These are phyloP conservation scores for Aspergillus cavernicola DNA, from an alignment of 495 filamentous ascomycete species.

Conservation along the genomic window DNA sequence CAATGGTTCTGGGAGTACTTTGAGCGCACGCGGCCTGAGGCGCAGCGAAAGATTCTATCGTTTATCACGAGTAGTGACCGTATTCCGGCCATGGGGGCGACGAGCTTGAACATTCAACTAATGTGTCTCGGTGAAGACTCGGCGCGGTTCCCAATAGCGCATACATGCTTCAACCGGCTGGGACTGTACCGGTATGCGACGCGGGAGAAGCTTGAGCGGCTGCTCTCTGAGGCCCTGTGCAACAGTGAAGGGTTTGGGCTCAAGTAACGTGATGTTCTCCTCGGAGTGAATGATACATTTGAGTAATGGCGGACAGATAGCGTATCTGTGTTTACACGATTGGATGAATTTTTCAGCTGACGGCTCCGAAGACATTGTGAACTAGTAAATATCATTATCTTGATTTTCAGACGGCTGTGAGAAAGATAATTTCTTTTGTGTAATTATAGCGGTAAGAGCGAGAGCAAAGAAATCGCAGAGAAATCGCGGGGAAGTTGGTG, in stretches of 20 bases:
- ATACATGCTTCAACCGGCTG: conserved; percentile 89
- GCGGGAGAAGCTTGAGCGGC: conserved; percentile 60
- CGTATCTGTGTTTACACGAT: neutral
- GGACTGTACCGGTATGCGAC: conserved; percentile 69
- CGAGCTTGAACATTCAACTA: conserved; percentile 71
- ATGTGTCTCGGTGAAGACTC: conserved; percentile 72
- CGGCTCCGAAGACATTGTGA: neutral
- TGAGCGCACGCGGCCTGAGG: conserved; percentile 55
- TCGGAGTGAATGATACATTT: neutral
- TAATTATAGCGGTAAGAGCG: neutral
- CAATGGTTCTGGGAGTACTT: conserved; percentile 91
- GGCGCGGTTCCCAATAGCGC: conserved; percentile 74
- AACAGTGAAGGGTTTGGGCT: conserved; percentile 95
- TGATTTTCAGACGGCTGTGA: neutral
- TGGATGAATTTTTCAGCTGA: neutral
- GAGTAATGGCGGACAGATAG: neutral
- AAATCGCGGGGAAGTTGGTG: neutral
- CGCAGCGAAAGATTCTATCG: conserved; percentile 74
- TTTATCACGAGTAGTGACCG: conserved; percentile 95
- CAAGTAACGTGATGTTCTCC: conserved; percentile 52
- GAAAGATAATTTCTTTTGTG: neutral
- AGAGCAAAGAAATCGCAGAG: neutral
- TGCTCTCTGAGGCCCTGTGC: conserved; percentile 80
- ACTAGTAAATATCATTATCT: neutral
- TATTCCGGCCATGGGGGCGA: conserved; percentile 87